Conservation (phyloP, 768 basidiomycete species). For the Rhodotorula sphaerocarpa region DNA sequence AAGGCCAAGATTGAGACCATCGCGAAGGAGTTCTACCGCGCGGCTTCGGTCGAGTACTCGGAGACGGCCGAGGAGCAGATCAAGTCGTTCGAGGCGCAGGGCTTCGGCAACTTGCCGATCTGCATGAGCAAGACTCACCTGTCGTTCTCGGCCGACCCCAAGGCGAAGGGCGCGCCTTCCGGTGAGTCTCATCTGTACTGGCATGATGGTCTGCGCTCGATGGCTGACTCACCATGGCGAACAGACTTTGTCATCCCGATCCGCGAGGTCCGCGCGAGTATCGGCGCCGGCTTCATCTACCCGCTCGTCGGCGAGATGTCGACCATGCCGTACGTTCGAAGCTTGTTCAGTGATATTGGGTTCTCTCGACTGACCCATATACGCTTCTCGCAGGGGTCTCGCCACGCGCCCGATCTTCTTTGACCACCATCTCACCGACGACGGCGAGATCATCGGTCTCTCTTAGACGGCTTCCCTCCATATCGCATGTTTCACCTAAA, state of each 20-base stretch:
- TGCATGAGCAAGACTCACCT: slow-evolving; percentile 62
- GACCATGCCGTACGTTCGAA: slow-evolving; percentile 72
- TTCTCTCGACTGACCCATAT: too few relatives aligned
- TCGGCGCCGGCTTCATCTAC: slow-evolving; percentile 92
- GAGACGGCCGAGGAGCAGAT: slow-evolving; percentile 76
- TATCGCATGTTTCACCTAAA: too few relatives aligned
- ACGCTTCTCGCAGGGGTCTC: background rate
- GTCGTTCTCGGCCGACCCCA: slow-evolving; percentile 90
- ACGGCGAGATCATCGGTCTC: slow-evolving; percentile 38
- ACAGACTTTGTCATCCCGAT: slow-evolving; percentile 90
- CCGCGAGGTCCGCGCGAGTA: slow-evolving; percentile 73
- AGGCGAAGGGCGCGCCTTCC: slow-evolving; percentile 78
- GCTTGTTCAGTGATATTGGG: too few relatives aligned
- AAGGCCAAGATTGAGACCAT: slow-evolving; percentile 82
- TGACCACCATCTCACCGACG: slow-evolving; percentile 30
- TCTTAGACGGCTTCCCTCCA: slow-evolving; percentile 13
- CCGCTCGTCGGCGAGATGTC: slow-evolving; percentile 81
- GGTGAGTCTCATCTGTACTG: slow-evolving; percentile 45
- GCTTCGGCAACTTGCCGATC: slow-evolving; percentile 61
- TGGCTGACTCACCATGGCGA: too few relatives aligned
- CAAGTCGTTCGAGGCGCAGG: slow-evolving; percentile 84
- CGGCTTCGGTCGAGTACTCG: slow-evolving; percentile 76
- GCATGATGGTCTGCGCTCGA: background rate
- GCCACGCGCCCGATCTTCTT: slow-evolving; percentile 37
- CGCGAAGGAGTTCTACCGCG: slow-evolving; percentile 58